Evolutionary conservation across 1,284 basidiomycete genomes (phyloP).

Genomic region (Fereydounia khargensis): DNA sequence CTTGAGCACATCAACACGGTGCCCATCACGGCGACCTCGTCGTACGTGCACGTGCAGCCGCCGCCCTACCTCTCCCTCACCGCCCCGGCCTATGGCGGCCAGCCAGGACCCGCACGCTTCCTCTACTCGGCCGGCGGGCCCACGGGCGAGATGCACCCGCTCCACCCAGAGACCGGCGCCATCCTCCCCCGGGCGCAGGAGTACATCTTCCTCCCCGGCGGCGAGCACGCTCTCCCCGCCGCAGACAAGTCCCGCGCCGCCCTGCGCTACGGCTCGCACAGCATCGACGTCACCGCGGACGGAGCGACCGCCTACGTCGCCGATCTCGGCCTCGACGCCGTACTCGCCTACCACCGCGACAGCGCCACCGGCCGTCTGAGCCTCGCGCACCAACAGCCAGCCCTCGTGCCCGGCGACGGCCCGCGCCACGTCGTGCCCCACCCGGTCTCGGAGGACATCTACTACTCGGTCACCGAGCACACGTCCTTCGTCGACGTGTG

Average conservation of each 20-base stretch:
- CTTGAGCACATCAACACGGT: conserved; percentile 7
- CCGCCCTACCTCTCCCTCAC: conserved; percentile 16
- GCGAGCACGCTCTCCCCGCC: conserved; percentile 7
- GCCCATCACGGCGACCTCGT: conserved; percentile 37
- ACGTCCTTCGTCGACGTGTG: conserved; percentile 38
- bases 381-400: conserved; percentile 14
- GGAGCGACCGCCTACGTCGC: conserved; percentile 43
- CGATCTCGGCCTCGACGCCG: conserved; percentile 44
- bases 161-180: conserved; percentile 21
- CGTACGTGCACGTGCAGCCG: conserved; percentile 43
- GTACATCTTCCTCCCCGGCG: conserved; percentile 31
- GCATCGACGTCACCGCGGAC: conserved; percentile 18
- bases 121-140: conserved; percentile 47
- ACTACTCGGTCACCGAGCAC: conserved; percentile 50
- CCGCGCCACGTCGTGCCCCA: conserved; percentile 47
- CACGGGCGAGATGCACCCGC: conserved; percentile 42
- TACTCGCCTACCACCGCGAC: conserved; percentile 32
- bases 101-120: conserved; percentile 9
- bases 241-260: conserved; percentile 43
- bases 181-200: conserved; percentile 30
- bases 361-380: conserved; percentile 10
- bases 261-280: conserved; percentile 41
- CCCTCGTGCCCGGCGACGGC: conserved; percentile 29
- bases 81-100: conserved; percentile 28
- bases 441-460: conserved; percentile 15